These are phyloP conservation scores for Coprinellus micaceus DNA, from an alignment of 768 basidiomycete species.

Conservation along the genomic window DNA sequence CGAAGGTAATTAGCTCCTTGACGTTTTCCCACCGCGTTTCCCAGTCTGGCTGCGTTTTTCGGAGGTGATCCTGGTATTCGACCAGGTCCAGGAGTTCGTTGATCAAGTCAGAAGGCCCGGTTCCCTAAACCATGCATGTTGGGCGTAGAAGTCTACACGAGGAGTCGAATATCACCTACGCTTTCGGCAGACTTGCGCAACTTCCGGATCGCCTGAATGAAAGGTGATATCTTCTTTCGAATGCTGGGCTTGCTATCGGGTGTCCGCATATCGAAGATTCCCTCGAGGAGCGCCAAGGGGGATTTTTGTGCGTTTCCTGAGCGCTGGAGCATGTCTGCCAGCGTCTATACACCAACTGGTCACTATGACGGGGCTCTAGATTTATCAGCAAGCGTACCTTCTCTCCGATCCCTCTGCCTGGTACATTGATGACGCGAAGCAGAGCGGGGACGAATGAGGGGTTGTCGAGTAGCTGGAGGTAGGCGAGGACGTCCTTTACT, in stretches of 20 bases:
- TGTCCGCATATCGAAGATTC: constrained; percentile 55
- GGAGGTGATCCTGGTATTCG: constrained; percentile 65
- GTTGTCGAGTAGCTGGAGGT: constrained; percentile 81
- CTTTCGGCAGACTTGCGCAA: constrained; percentile 51
- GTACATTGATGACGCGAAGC: constrained; percentile 66
- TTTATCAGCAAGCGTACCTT: constrained; percentile 52
- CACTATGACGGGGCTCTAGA: not conserved
- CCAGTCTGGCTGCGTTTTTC: constrained; percentile 68
- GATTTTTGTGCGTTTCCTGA: constrained; percentile 52
- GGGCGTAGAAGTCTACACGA: not conserved
- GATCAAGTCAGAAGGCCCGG: constrained; percentile 62
- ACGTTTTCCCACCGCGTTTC: constrained; percentile 84
- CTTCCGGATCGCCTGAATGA: constrained; percentile 53
- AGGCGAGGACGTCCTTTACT: constrained; percentile 79
- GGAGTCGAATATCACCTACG: constrained; percentile 34
- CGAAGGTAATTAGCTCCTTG: constrained; percentile 77
- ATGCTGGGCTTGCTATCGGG: constrained; percentile 65
- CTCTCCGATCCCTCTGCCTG: constrained; percentile 69
- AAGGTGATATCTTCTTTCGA: constrained; percentile 58
- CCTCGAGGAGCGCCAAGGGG: constrained; percentile 57
- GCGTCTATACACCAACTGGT: constrained; percentile 39
- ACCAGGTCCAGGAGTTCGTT: constrained; percentile 51
- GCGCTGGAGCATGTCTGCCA: constrained; percentile 51
- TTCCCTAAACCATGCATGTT: constrained; percentile 38
- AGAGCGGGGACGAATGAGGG: constrained; percentile 65